Evolutionary conservation across 2,329 filamentous ascomycete genomes (phyloP).

Genomic region (Mollisia scopiformis): DNA sequence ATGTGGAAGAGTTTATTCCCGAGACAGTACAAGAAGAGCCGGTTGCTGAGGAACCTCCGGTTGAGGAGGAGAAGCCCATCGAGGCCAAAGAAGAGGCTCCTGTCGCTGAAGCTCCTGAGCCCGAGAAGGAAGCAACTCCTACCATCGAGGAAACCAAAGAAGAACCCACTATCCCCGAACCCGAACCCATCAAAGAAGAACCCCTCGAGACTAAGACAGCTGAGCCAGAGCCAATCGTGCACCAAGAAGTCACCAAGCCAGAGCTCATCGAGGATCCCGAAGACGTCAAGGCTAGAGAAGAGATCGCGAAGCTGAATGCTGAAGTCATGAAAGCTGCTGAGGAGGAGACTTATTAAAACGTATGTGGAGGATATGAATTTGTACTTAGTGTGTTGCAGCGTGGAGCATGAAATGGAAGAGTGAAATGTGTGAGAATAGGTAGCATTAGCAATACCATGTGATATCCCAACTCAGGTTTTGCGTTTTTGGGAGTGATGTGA

Average conservation of each 20-base stretch:
- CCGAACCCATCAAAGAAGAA: slow-evolving; percentile 1
- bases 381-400: not conserved
- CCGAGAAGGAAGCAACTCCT: not conserved
- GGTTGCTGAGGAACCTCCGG: slow-evolving; percentile 18
- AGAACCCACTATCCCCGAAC: slow-evolving; percentile 4
- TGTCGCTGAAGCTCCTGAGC: slow-evolving; percentile 1
- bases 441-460: too few species aligned
- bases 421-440: not conserved
- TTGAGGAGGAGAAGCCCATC: slow-evolving; percentile 6
- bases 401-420: not conserved
- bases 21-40: slow-evolving; percentile 29
- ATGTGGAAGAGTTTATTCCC: slow-evolving; percentile 21
- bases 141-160: slow-evolving; percentile 8
- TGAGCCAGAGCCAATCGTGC: slow-evolving; percentile 3
- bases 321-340: slow-evolving; percentile 28
- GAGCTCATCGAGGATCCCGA: slow-evolving; percentile 15
- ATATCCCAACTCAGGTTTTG: too few species aligned
- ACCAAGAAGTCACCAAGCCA: not conserved
- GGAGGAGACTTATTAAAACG: not conserved
- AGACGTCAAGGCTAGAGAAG: slow-evolving; percentile 29
- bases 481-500: too few species aligned
- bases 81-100: slow-evolving; percentile 16
- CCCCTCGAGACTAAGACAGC: slow-evolving; percentile 10
- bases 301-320: slow-evolving; percentile 32
- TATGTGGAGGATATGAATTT: not conserved